Conservation (phyloP, 495 filamentous ascomycete species). For the Lepidopterella palustris region DNA sequence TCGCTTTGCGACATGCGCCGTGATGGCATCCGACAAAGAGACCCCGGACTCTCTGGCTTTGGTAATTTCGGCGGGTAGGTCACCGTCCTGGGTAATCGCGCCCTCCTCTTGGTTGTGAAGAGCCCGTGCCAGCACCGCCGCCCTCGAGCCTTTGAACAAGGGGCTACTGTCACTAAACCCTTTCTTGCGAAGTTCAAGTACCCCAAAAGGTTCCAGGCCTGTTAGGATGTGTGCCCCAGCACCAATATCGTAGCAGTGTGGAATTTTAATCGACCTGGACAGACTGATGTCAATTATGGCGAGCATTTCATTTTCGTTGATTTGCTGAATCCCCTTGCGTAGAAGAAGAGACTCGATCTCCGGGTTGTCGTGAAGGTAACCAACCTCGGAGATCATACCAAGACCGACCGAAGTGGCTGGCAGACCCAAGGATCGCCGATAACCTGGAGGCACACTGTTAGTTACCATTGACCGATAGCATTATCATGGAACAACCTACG, state of each 20-base stretch:
- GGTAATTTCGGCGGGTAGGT: too few relatives aligned
- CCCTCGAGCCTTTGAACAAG: background rate
- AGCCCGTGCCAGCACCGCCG: background rate
- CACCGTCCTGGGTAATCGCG: too few relatives aligned
- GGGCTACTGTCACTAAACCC: background rate
- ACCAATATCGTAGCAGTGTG: too few relatives aligned
- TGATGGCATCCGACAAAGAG: background rate
- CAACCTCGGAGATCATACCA: slow-evolving; percentile 20
- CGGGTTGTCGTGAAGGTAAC: background rate
- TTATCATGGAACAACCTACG: too few relatives aligned
- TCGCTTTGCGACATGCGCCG: background rate
- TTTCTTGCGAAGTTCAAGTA: too few relatives aligned
- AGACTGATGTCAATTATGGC: too few relatives aligned
- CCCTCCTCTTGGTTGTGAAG: background rate
- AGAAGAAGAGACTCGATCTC: background rate
- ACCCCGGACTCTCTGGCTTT: background rate
- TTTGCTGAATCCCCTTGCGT: background rate
- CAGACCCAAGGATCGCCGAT: slow-evolving; percentile 12
- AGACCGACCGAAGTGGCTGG: slow-evolving; percentile 18
- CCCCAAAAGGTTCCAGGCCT: too few relatives aligned
- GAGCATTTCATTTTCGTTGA: background rate
- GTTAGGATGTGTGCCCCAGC: too few relatives aligned
- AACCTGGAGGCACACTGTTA: too few relatives aligned
- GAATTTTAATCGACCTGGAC: too few relatives aligned
- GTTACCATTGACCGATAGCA: too few relatives aligned